A percentile compares a stretch with the other conserved stretches of the same genome.
These are phyloP conservation scores for Chytriomyces sp. DNA, from an alignment of 192 early-diverging fungal genomes.

Conservation along the genomic window DNA sequence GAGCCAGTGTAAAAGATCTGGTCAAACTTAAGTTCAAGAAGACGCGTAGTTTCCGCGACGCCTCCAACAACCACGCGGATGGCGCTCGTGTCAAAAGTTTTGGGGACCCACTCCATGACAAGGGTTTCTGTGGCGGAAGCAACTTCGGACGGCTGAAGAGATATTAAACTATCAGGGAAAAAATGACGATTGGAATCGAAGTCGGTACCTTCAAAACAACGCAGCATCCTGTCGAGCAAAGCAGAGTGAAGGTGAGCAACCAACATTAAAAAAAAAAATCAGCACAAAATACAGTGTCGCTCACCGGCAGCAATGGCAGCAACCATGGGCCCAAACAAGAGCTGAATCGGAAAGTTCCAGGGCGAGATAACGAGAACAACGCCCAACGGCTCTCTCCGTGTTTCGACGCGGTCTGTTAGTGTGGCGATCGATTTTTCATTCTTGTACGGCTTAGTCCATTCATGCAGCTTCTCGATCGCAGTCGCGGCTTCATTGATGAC, in stretches of 20 bases:
- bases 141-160: conserved; percentile 78
- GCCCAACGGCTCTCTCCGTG: conserved; percentile 72
- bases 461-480: conserved; percentile 46
- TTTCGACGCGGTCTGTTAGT: conserved; percentile 22
- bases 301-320: conserved; percentile 93
- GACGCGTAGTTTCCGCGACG: conserved; percentile 67
- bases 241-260: too few relatives aligned
- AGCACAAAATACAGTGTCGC: too few relatives aligned
- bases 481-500: conserved; percentile 46
- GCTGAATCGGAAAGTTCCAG: conserved; percentile 51
- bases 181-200: neutral
- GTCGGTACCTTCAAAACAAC: conserved; percentile 46
- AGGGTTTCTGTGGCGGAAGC: conserved; percentile 65
- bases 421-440: conserved; percentile 10
- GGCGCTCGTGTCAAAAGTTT: conserved; percentile 72
- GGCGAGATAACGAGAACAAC: conserved; percentile 69
- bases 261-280: too few relatives aligned
- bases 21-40: conserved; percentile 77
- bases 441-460: conserved; percentile 38
- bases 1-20: conserved; percentile 94
- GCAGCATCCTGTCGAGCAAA: conserved; percentile 67
- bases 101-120: conserved; percentile 66
- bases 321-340: conserved; percentile 73
- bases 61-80: conserved; percentile 78
- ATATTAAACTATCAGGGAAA: conserved; percentile 41